Conservation (phyloP, 2,329 filamentous ascomycete species). For the Xylaria sp. region DNA sequence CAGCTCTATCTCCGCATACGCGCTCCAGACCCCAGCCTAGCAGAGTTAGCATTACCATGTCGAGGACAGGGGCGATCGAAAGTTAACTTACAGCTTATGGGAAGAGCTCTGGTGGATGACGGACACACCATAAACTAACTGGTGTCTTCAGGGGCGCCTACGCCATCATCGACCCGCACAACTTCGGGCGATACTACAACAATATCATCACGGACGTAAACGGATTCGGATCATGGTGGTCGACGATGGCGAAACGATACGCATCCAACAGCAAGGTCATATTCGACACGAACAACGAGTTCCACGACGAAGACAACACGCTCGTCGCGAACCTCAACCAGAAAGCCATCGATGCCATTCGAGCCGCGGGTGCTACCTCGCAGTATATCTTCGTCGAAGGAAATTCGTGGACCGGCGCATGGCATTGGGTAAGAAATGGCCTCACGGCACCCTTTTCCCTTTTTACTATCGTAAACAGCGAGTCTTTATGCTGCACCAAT, state of each 20-base stretch:
- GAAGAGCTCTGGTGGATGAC: conserved; percentile 65
- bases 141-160: conserved; percentile 55
- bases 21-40: conserved; percentile 91
- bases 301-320: conserved; percentile 69
- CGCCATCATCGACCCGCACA: conserved; percentile 70
- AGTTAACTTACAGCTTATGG: conserved; percentile 82
- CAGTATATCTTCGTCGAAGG: conserved; percentile 69
- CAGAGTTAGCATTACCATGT: conserved; percentile 51
- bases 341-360: conserved; percentile 71
- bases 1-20: conserved; percentile 84
- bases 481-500: no score
- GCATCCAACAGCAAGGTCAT: conserved; percentile 65
- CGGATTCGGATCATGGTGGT: conserved; percentile 68
- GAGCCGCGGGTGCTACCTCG: conserved; percentile 65
- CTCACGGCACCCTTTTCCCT: not conserved
- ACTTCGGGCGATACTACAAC: conserved; percentile 67
- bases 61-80: not conserved
- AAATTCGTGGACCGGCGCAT: conserved; percentile 65
- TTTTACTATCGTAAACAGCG: not conserved
- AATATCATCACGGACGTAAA: conserved; percentile 63
- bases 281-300: conserved; percentile 76
- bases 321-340: conserved; percentile 72
- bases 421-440: conserved; percentile 47
- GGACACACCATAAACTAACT: conserved; percentile 12
- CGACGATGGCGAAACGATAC: conserved; percentile 65